phyloP scores from a whole-genome alignment of 2,329 filamentous ascomycete genomes.

The Thermomyces lanuginosus region DNA sequence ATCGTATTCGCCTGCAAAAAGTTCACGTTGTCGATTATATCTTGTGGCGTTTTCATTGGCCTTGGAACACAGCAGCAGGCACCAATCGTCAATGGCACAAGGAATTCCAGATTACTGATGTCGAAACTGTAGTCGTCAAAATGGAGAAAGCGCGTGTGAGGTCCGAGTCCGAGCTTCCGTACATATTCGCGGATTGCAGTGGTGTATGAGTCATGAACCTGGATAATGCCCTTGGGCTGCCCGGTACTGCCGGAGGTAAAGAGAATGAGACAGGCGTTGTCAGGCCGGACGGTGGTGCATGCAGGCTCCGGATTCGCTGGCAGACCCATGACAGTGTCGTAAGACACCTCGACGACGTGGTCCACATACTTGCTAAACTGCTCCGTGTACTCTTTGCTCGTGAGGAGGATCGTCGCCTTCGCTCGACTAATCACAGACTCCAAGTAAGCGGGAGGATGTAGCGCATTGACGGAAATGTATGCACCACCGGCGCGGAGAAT shows the following conservation, averaged over 20 bases:
- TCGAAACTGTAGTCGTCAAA: constrained; percentile 20
- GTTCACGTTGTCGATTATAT: constrained; percentile 1
- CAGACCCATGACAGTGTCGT: no score
- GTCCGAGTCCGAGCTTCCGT: constrained; percentile 33
- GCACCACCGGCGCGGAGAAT: constrained; percentile 16
- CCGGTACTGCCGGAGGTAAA: constrained; percentile 6
- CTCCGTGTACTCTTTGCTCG: no score
- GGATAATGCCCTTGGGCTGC: constrained; percentile 11
- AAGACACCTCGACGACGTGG: no score
- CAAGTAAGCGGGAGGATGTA: no score
- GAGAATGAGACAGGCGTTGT: constrained; percentile 16
- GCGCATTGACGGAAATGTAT: constrained; percentile 10
- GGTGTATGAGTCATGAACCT: constrained; percentile 43
- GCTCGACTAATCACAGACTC: no score
- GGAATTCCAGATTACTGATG: constrained; percentile 37
- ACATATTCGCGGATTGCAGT: constrained; percentile 38
- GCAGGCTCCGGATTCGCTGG: constrained; percentile 6
- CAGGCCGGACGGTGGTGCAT: constrained; percentile 6
- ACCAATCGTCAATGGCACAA: constrained; percentile 39
- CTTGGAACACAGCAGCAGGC: constrained; percentile 44
- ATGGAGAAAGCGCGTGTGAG: constrained; percentile 26
- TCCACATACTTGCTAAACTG: no score
- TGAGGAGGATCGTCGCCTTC: no score
- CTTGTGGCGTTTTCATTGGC: constrained; percentile 2
- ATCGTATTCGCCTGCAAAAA: constrained; percentile 7